These are phyloP conservation scores for Cladobotryum protrusum DNA, from an alignment of 2,329 filamentous ascomycete species.

Conservation along the genomic window DNA sequence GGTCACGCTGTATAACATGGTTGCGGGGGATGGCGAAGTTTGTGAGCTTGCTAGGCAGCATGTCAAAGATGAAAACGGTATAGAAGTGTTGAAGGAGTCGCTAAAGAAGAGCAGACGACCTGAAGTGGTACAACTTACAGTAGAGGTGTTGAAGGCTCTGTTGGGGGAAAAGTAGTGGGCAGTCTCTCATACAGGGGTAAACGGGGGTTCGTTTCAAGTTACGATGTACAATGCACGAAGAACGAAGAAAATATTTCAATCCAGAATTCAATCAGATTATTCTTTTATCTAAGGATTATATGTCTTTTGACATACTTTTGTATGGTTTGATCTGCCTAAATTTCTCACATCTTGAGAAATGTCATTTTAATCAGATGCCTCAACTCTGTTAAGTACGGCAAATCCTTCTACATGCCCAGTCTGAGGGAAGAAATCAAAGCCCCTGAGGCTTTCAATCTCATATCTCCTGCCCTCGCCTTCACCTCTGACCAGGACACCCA, in stretches of 20 bases:
- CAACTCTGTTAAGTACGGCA: slow-evolving; percentile 55
- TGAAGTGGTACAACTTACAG: slow-evolving; percentile 64
- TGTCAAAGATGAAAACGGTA: slow-evolving; percentile 55
- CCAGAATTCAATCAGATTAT: neutral
- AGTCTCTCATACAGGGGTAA: neutral
- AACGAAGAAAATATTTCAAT: too few relatives aligned
- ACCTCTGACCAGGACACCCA: slow-evolving; percentile 79
- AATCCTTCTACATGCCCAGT: slow-evolving; percentile 65
- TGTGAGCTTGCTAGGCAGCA: slow-evolving; percentile 55
- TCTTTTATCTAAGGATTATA: neutral
- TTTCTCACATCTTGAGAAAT: neutral
- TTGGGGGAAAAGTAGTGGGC: slow-evolving; percentile 36
- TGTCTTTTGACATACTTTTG: too few relatives aligned
- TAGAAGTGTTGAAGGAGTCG: slow-evolving; percentile 63
- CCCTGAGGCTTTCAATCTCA: slow-evolving; percentile 81
- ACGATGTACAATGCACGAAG: too few relatives aligned
- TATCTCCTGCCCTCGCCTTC: slow-evolving; percentile 51
- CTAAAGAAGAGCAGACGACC: slow-evolving; percentile 62
- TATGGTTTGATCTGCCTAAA: too few relatives aligned
- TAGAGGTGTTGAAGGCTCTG: slow-evolving; percentile 66
- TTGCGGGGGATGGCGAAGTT: slow-evolving; percentile 58
- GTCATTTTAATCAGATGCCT: slow-evolving; percentile 18
- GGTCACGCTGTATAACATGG: slow-evolving; percentile 68
- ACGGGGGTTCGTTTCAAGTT: too few relatives aligned
- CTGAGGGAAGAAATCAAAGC: slow-evolving; percentile 97